A percentile compares a stretch with the other conserved stretches of the same genome.
Conservation (phyloP, 1,139 yeast genomes). For the Suhomyces taliae region DNA sequence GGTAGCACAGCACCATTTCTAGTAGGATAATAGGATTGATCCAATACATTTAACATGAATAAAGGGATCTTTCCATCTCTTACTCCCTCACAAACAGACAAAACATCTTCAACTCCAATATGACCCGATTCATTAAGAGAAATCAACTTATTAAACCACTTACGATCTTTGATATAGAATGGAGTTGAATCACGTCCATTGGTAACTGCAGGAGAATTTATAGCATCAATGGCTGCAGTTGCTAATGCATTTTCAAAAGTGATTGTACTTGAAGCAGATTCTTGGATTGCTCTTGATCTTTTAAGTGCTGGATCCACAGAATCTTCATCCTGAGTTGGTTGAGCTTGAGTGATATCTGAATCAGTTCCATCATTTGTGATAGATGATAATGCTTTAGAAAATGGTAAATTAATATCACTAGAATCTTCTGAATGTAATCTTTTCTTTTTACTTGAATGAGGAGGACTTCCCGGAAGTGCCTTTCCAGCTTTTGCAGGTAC, state of each 20-base stretch:
- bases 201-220: constrained; percentile 32
- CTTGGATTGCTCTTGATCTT: constrained; percentile 20
- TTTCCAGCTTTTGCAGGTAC: constrained; percentile 23
- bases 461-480: constrained; percentile 5
- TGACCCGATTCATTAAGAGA: constrained; percentile 31
- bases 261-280: constrained; percentile 15
- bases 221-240: constrained; percentile 37
- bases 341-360: constrained; percentile 6
- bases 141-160: constrained; percentile 41
- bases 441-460: constrained; percentile 13
- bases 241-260: constrained; percentile 35
- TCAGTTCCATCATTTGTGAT: constrained; percentile 12
- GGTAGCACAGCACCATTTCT: constrained; percentile 18
- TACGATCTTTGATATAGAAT: constrained; percentile 39
- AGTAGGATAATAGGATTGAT: constrained; percentile 32
- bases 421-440: constrained; percentile 16
- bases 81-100: constrained; percentile 40
- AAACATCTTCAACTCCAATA: constrained; percentile 34
- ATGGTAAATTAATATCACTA: constrained; percentile 11
- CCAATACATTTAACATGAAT: constrained; percentile 41
- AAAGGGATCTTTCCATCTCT: constrained; percentile 42
- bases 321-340: constrained; percentile 21
- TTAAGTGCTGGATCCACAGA: constrained; percentile 34
- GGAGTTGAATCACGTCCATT: constrained; percentile 27
- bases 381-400: constrained; percentile 11